Conservation (phyloP, 345 rosid species). For the Odontarrhena argentea region DNA sequence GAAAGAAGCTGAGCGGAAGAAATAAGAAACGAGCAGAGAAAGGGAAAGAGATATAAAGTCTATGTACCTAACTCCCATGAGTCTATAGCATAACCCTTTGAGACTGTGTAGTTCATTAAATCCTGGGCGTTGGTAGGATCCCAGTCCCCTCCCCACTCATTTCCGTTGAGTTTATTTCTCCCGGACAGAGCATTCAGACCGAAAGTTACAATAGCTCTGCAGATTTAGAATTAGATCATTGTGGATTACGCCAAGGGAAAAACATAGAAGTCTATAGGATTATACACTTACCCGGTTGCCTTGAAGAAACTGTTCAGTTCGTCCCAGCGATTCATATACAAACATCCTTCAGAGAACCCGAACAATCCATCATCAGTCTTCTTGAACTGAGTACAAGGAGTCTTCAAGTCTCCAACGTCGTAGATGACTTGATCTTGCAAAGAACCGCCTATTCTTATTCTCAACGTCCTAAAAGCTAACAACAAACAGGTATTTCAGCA, state of each 20-base stretch:
- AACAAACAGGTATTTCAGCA: conserved; percentile 23
- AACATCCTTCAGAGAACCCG: conserved; percentile 88
- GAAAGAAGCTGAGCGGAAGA: not conserved
- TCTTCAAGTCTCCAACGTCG: conserved; percentile 58
- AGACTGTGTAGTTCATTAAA: conserved; percentile 73
- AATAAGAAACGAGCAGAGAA: not conserved
- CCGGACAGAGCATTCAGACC: conserved; percentile 85
- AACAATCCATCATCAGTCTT: conserved; percentile 66
- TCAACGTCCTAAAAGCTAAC: conserved; percentile 71
- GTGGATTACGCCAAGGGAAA: not conserved
- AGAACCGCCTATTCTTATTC: conserved; percentile 94
- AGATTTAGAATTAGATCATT: not conserved
- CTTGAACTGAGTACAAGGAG: conserved; percentile 75
- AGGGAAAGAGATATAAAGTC: conserved; percentile 12
- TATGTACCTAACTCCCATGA: conserved; percentile 90
- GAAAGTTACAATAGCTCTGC: conserved; percentile 77
- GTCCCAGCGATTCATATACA: conserved; percentile 90
- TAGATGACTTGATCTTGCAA: conserved; percentile 93
- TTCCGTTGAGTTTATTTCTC: conserved; percentile 50
- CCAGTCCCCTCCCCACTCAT: conserved; percentile 83
- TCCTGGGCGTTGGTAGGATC: conserved; percentile 67
- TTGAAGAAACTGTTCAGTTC: conserved; percentile 66
- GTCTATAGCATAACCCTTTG: conserved; percentile 70
- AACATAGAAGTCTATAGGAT: conserved; percentile 2
- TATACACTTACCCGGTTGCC: conserved; percentile 59